A percentile compares a stretch with the other conserved stretches of the same genome.
Conservation (phyloP, 257 asterid genomes). For the Lycium ferocissimum region DNA sequence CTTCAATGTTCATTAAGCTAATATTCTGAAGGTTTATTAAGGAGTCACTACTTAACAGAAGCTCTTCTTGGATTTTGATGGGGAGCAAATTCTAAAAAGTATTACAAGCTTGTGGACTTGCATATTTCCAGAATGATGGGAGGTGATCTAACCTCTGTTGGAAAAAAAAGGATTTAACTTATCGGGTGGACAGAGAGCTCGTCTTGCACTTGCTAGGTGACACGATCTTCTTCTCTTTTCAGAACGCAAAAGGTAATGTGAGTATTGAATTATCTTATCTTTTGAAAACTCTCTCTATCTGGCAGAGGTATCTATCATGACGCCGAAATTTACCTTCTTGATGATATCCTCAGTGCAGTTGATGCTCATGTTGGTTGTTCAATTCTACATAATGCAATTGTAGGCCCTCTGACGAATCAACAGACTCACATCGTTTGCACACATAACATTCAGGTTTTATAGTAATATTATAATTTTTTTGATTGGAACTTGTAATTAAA, state of each 20-base stretch:
- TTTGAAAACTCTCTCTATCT: slow-evolving; percentile 25
- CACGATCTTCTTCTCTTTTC: slow-evolving; percentile 23
- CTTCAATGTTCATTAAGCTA: background rate
- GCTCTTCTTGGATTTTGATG: slow-evolving; percentile 21
- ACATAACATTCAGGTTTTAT: slow-evolving; percentile 82
- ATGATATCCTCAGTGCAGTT: slow-evolving; percentile 96
- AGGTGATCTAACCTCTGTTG: slow-evolving; percentile 86
- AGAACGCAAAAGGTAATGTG: background rate
- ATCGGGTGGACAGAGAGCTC: slow-evolving; percentile 95
- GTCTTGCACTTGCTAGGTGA: slow-evolving; percentile 94
- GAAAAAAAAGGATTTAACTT: slow-evolving; percentile 87
- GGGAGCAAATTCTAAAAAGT: slow-evolving; percentile 70
- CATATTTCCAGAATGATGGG: slow-evolving; percentile 88
- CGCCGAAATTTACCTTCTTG: slow-evolving; percentile 75
- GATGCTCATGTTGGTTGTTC: slow-evolving; percentile 93
- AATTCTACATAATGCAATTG: slow-evolving; percentile 75
- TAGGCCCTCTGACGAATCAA: slow-evolving; percentile 73
- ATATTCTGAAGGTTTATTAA: slow-evolving; percentile 12
- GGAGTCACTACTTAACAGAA: slow-evolving; percentile 12
- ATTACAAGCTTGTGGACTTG: slow-evolving; percentile 70
- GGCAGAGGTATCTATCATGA: slow-evolving; percentile 84
- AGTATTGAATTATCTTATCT: slow-evolving; percentile 28
- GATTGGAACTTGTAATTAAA: slow-evolving; percentile 3
- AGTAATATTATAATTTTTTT: too few species aligned
- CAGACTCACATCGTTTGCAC: slow-evolving; percentile 89